Percentiles rank a stretch among this genome's conserved stretches.
phyloP scores from a whole-genome alignment of 2,329 filamentous ascomycete species.

The Byssoonygena ceratinophila region DNA sequence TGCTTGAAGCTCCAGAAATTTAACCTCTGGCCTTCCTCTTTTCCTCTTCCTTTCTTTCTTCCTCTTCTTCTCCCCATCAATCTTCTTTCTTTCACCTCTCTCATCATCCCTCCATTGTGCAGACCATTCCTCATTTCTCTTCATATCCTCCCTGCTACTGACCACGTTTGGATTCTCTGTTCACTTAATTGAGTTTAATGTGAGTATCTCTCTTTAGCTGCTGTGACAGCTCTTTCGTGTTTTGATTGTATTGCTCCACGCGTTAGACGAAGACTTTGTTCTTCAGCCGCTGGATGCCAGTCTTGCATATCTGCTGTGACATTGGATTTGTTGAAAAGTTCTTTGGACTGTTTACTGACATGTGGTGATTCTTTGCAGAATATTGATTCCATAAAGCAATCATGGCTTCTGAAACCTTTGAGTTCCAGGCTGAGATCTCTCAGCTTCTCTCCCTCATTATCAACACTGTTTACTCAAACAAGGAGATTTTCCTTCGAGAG shows the following conservation, averaged over 20 bases:
- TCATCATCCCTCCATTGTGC: constrained; percentile 14
- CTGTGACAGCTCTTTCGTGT: no score
- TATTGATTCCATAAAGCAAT: constrained; percentile 35
- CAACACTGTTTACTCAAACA: constrained; percentile 99
- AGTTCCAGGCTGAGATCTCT: constrained; percentile 99
- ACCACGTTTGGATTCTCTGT: constrained; percentile 9
- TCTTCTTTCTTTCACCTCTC: constrained; percentile 13
- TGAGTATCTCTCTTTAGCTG: constrained; percentile 1
- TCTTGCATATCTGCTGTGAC: background rate
- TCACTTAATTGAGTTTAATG: constrained; percentile 9
- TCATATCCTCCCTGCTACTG: constrained; percentile 12
- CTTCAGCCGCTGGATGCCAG: no score
- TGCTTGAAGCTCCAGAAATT: constrained; percentile 12
- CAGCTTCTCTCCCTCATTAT: constrained; percentile 99
- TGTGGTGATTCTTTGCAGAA: constrained; percentile 11
- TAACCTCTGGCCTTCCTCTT: constrained; percentile 13
- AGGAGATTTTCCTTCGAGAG: constrained; percentile 99
- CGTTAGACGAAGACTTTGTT: no score
- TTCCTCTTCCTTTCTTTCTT: constrained; percentile 16
- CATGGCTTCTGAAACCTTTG: constrained; percentile 88
- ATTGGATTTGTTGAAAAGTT: background rate
- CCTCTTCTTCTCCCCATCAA: constrained; percentile 17
- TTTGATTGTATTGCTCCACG: no score
- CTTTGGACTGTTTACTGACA: constrained; percentile 1
- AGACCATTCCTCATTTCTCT: constrained; percentile 3